Evolutionary conservation across 129 eudicot species (phyloP), one percentile per base, ranked within the genome.

Genomic region (Pulicaria dysenterica): DNA sequence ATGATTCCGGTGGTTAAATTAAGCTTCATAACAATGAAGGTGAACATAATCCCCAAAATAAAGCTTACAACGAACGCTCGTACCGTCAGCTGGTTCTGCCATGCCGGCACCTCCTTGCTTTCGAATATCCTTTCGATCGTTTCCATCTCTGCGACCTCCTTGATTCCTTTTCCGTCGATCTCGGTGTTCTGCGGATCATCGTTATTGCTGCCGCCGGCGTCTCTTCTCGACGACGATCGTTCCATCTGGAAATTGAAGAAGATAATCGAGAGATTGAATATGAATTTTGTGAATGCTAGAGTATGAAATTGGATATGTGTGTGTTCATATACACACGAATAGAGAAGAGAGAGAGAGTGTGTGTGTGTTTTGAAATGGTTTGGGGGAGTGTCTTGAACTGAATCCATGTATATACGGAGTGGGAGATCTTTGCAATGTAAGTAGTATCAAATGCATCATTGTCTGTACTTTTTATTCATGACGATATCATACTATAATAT

Each of bases 11-110:
- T 93, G 4, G 98, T 93, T n/a, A 93, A 85, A 56, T 87, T 93
- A 14, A 93, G 89, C 72, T 93, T 93, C 98, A 93, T 89, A 5
- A 93, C 98, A 4, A 93, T 93, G 77, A 93, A 93, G 8, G 98
- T 93, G 73, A 93, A 93, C 73, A 93, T n/a, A 36, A 90, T 59
- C 0, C 91, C 88, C 47, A 93, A 13, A 1, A 90, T 7, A 13
- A 87, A 87, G 72, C 92, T 86, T 7, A 84, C 92, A 0, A 79
- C 81, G 46, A 90, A 85, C 1, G 98, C 98, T 64, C 98, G 81
- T 1, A 93, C 17, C 5, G 98, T 93, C 11, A 93, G 79, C 79
- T 93, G 98, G 3, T 70, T 80, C 69, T 83, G 84, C 98, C 98
- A 93, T 14, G 92, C 13, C 12, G 98, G 98, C 38, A 93, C 96